Evolutionary conservation across 768 basidiomycete species (phyloP), one percentile per base, ranked within the genome.

Genomic region (Tephrocybe rancida): DNA sequence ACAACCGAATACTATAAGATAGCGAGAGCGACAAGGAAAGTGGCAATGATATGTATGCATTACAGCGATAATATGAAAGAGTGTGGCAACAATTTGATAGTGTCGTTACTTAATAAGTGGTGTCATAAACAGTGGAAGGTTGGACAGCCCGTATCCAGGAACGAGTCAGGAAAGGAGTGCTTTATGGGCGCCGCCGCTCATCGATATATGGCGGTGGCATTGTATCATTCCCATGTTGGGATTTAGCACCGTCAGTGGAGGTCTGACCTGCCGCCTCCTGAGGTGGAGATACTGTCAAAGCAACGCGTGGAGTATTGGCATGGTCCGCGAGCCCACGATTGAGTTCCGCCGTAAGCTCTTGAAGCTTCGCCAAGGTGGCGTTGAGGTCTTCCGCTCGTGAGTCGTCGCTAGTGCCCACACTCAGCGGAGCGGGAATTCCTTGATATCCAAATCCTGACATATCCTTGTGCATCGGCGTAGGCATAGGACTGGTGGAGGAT

Each of bases 301-400:
- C 46, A 14, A 48, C 22, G 25, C 34, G 46, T 16, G 46, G 46
- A 24, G 46, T 21, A 25, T 35, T 35, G 35, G 22, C 46, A n/a
- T 48, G 35, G 11, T 37, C 21, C 22, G 46, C 46, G 22, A 48
- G 46, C 32, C 46, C 46, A 9, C 46, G 46, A 35, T 48, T 48
- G 1, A 48, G 30, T 22, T 48, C 21, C 21, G 18, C 35, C 8
- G 46, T 24, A 11, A 48, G 21, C 13, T 19, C 32, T 9, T 48
- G 46, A 9, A 48, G 32, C n/a, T 37, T 22, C 19, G 32, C 46
- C 19, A 48, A 14, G 10, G 32, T 35, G 16, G 46, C 34, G 16
- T 19, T 19, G 14, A 48, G 19, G 32, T 35, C 46, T 22, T 37
- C 32, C 3, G 19, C 9, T 37, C 46, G 2, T 3, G 34, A 22